Conservation (phyloP, 345 rosid species). For the Rhodomyrtus tomentosa region DNA sequence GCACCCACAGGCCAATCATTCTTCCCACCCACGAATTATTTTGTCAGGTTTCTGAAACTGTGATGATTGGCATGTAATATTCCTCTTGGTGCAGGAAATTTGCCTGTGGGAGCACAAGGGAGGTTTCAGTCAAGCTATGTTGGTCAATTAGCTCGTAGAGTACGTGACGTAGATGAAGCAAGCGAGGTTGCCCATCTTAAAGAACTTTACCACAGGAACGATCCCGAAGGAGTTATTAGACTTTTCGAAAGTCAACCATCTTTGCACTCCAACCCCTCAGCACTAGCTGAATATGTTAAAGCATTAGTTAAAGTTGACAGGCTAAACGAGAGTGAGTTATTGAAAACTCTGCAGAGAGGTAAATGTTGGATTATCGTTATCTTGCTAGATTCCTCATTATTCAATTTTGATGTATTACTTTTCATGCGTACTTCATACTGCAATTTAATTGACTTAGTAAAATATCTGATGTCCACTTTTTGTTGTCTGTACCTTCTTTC, state of each 20-base stretch:
- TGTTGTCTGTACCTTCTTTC: not conserved
- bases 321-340: conserved; percentile 70
- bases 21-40: not conserved
- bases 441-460: not conserved
- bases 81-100: conserved; percentile 18
- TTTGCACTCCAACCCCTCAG: conserved; percentile 49
- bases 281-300: conserved; percentile 74
- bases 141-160: conserved; percentile 65
- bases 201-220: conserved; percentile 69
- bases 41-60: not conserved
- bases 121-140: conserved; percentile 65
- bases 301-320: conserved; percentile 86
- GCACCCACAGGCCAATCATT: not conserved
- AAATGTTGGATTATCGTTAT: not conserved
- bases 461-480: not conserved
- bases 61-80: not conserved
- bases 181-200: conserved; percentile 56
- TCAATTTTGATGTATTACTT: not conserved
- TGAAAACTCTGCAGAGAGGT: conserved; percentile 86
- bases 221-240: conserved; percentile 83
- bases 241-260: conserved; percentile 75
- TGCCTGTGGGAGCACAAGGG: conserved; percentile 12
- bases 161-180: conserved; percentile 64
- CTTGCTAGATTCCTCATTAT: not conserved
- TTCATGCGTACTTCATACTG: not conserved